Evolutionary conservation across 2,329 filamentous ascomycete species (phyloP), one percentile per base, ranked within the genome.

Genomic region (Ophiocordyceps unilateralis): DNA sequence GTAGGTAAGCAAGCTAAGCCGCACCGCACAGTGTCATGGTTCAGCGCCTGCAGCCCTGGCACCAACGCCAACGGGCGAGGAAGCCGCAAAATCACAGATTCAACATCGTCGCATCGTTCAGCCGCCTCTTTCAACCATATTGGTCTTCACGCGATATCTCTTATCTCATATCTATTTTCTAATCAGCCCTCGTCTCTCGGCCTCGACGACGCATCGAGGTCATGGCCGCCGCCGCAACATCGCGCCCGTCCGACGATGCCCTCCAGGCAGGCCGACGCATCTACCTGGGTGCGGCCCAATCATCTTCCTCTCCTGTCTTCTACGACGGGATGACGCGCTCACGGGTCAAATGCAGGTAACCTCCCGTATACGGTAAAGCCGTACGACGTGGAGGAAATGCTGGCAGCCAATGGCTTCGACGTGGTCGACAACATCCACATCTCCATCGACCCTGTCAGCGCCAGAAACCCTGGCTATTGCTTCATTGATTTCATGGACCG

Each of bases 401-500:
- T 82, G 23, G 61, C 67, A 22, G 60, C 65, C 24, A 51, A 53
- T 19, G 58, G 54, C n/a, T 62, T 68, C 15, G 55, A 48, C 3
- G 49, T 56, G 14, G 60, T 60, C 44, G 66, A 71, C 49, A 71
- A 73, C 40, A 72, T 84, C 48, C 76, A 81, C 55, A 79, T 85
- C 51, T 78, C 77, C 1, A 68, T 81, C 43, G 79, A 85, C 51
- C 72, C 77, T 1, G 74, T 81, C 56, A 80, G 72, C 24, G 74
- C 70, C 36, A 68, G 79, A 39, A 85, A 84, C 55, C 79, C 79
- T 0, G 80, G 77, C 32, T 47, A 83, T 61, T 85, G 80, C 62
- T 85, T 86, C 51, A 73, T 84, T 39, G 80, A 85, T 52, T 73
- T 85, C 45, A 58, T 59, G 39, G 68, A 65, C 40, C 66, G 67